Evolutionary conservation across 2,329 filamentous ascomycete genomes (phyloP), one percentile per base, ranked within the genome.

Genomic region (Fusarium sublunatum): DNA sequence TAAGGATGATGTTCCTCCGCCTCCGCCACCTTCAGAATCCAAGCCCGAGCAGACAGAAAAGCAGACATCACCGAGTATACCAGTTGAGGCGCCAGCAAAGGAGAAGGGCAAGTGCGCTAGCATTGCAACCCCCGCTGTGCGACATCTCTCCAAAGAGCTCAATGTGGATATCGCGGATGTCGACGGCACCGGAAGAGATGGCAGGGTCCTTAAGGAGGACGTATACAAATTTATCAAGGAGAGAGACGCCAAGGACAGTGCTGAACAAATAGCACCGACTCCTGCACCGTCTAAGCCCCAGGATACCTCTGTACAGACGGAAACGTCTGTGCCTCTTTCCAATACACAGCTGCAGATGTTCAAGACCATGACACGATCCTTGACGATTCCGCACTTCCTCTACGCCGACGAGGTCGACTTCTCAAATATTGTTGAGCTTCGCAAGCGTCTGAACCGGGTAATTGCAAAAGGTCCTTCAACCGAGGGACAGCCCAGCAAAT

Each of bases 321-420:
- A 98, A 76, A 90, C 88, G 8, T 77, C 82, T 2, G 82, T 89
- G 29, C 81, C 86, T 54, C 81, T 99, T 60, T 91, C 91, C 11
- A 89, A 88, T 34, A 90, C 91, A 12, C 94, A 98, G 78, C 83
- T 86, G 34, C 90, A 92, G 73, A 99, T 99, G 95, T 98, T 97
- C 87, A 97, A 96, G 80, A 86, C 88, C 58, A 99, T 99, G 95
- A 97, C 94, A 12, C 88, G 88, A 56, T 97, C 94, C 3, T 84
- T 99, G 63, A 86, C 79, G 46, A 98, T 97, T 70, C 95, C 95
- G 0, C 95, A 98, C 78, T 97, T 99, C 78, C 86, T 98, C 59
- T 99, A 96, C 79, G 90, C 92, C 35, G 93, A 97, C 77, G 91
- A 94, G 73, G 82, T 97, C 45, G 91, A 96, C 78, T 89, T 97